Evolutionary conservation across 176 grass and related monocot genomes (phyloP), one percentile per base, ranked within the genome.

Genomic region (Lolium perenne): DNA sequence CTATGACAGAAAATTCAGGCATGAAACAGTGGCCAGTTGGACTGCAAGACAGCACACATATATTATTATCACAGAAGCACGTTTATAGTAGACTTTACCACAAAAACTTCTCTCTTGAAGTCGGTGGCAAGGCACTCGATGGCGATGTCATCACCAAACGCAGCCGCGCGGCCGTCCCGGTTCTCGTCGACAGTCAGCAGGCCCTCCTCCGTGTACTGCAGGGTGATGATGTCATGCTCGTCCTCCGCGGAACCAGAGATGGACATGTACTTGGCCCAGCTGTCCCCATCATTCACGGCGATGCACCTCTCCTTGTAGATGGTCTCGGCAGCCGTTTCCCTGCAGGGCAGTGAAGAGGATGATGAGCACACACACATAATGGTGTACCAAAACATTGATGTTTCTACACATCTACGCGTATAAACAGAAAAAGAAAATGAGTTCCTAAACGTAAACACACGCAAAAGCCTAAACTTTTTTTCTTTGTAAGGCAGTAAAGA

Each of bases 171-270:
- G 63, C 96, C 96, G 50, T 86, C 88, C 73, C 88, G 61, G 66
- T 98, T 98, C 88, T 98, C 96, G 46, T 95, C 96, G 1, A 98
- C 79, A 22, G 86, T 94, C 51, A 98, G 81, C 57, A 98, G 87
- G 32, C 96, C 96, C 79, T 95, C 96, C 59, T 98, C 96, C 50
- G 96, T 98, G 79, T 98, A 98, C 69, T 98, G 96, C 45, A 98
- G 49, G 49, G 93, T 95, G 90, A 98, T 95, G 61, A 98, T 98
- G 71, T 95, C 92, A 2, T 95, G 91, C 72, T 98, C 93, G 49
- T 95, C 96, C 71, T 94, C 93, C 9, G 65, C 48, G 3, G 92
- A 98, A 59, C 96, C 96, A 54, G 96, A 98, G 79, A 95, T 92
- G 23, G 90, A 92, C 96, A 98, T 98, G 47, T 98, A 98, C 78